These are phyloP conservation scores for Isabelozyma pseudorhagii DNA, from an alignment of 805 yeast genomes.

Conservation along the genomic window DNA sequence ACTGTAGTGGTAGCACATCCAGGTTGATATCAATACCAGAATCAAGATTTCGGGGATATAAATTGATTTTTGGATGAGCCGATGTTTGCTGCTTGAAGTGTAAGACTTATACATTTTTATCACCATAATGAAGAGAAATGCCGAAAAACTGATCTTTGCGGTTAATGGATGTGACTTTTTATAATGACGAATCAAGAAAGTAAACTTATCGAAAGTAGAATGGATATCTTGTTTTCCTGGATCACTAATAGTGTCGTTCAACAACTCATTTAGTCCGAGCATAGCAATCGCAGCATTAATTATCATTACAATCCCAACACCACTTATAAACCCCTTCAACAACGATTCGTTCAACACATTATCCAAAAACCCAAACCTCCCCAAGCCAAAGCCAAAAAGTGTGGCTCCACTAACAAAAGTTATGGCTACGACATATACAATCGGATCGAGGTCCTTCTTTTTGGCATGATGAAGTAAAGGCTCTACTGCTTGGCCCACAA, in stretches of 20 bases:
- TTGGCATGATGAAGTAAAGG: slow-evolving; percentile 36
- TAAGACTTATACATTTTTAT: slow-evolving; percentile 36
- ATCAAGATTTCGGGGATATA: slow-evolving; percentile 84
- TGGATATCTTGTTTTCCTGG: slow-evolving; percentile 35
- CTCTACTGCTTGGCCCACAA: slow-evolving; percentile 46
- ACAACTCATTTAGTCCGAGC: slow-evolving; percentile 56
- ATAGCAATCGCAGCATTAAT: slow-evolving; percentile 68
- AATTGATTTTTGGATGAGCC: slow-evolving; percentile 35
- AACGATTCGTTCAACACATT: slow-evolving; percentile 39
- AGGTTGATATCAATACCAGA: slow-evolving; percentile 62
- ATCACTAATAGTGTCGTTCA: slow-evolving; percentile 35
- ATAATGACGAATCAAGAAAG: slow-evolving; percentile 51
- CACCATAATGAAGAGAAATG: slow-evolving; percentile 49
- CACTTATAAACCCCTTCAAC: slow-evolving; percentile 42
- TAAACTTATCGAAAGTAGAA: slow-evolving; percentile 68
- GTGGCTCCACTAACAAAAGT: slow-evolving; percentile 75
- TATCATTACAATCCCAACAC: slow-evolving; percentile 44
- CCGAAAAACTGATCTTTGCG: slow-evolving; percentile 51
- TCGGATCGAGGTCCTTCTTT: slow-evolving; percentile 28
- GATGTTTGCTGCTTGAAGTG: slow-evolving; percentile 17
- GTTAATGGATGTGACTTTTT: slow-evolving; percentile 56
- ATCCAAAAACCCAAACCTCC: slow-evolving; percentile 74
- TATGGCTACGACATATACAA: slow-evolving; percentile 63
- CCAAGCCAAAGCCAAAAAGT: slow-evolving; percentile 68
- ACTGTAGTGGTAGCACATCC: slow-evolving; percentile 44